These are phyloP conservation scores for Phaeoacremonium minimum DNA, from an alignment of 2,329 filamentous ascomycete genomes.

Conservation along the genomic window DNA sequence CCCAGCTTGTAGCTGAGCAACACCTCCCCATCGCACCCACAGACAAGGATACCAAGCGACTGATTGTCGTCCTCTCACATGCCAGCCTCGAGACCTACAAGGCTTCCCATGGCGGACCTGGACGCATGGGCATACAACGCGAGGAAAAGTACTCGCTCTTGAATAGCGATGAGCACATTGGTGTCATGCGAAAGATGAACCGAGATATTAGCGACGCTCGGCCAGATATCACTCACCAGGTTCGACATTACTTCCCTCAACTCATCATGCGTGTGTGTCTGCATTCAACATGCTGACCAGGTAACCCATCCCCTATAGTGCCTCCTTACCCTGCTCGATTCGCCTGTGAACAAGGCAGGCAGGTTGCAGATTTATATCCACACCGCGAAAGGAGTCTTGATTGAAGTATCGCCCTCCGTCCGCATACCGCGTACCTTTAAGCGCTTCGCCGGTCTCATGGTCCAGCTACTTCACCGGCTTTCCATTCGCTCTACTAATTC, in stretches of 20 bases:
- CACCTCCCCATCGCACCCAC: slow-evolving; percentile 75
- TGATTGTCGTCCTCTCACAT: slow-evolving; percentile 96
- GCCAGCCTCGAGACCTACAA: slow-evolving; percentile 98
- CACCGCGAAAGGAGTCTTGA: slow-evolving; percentile 93
- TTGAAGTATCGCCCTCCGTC: slow-evolving; percentile 96
- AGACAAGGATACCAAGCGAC: slow-evolving; percentile 85
- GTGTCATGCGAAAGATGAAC: slow-evolving; percentile 99
- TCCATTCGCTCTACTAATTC: slow-evolving; percentile 96
- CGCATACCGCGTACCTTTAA: slow-evolving; percentile 98
- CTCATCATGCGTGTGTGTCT: slow-evolving; percentile 16
- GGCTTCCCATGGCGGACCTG: slow-evolving; percentile 69
- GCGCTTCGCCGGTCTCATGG: slow-evolving; percentile 97
- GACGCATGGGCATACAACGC: slow-evolving; percentile 59
- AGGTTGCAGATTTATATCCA: slow-evolving; percentile 98
- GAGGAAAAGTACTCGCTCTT: slow-evolving; percentile 97
- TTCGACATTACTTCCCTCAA: slow-evolving; percentile 30
- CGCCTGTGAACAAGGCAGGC: slow-evolving; percentile 96
- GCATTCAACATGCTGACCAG: slow-evolving; percentile 43
- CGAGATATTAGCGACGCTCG: slow-evolving; percentile 96
- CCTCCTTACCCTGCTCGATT: slow-evolving; percentile 92
- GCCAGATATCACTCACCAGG: slow-evolving; percentile 98
- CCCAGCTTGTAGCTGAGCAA: slow-evolving; percentile 90
- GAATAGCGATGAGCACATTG: slow-evolving; percentile 98
- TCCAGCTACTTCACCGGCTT: slow-evolving; percentile 90
- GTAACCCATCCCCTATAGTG: slow-evolving; percentile 55